Conservation (phyloP, 2,329 filamentous ascomycete genomes). For the Fusarium duplospermum region DNA sequence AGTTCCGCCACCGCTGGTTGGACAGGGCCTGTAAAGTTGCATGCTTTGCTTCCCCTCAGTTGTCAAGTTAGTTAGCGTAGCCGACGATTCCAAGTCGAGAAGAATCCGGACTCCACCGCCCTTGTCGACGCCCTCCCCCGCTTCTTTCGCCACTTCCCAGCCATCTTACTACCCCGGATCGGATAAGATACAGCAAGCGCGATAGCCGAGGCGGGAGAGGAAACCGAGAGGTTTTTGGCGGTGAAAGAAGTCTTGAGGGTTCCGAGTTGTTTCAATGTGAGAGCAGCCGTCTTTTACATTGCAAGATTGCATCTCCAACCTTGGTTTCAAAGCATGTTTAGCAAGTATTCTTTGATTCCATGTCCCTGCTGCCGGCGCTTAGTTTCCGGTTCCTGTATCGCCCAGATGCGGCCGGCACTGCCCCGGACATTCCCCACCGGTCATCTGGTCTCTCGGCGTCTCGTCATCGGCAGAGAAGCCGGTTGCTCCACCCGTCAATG, state of each 20-base stretch:
- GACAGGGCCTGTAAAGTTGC: background rate
- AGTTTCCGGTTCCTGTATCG: background rate
- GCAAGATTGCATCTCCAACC: background rate
- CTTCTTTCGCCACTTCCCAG: background rate
- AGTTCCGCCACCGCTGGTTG: slow-evolving; percentile 4
- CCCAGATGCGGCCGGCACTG: background rate
- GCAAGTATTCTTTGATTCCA: background rate
- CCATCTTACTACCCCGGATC: background rate
- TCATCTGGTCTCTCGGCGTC: background rate
- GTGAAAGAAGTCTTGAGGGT: background rate
- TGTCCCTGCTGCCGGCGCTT: background rate
- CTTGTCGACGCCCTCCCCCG: background rate
- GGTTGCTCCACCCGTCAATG: background rate
- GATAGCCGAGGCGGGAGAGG: background rate
- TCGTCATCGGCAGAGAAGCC: background rate
- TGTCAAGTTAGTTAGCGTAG: slow-evolving; percentile 25
- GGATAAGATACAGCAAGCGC: background rate
- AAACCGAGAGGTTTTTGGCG: background rate
- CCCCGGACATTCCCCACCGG: background rate
- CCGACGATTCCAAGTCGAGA: slow-evolving; percentile 5
- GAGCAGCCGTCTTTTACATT: background rate
- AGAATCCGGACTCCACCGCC: background rate
- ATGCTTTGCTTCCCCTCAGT: slow-evolving; percentile 8
- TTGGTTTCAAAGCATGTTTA: background rate
- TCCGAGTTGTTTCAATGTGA: background rate